These are phyloP conservation scores for Trifolium pratense DNA, from an alignment of 306 rosid species.

Conservation along the genomic window DNA sequence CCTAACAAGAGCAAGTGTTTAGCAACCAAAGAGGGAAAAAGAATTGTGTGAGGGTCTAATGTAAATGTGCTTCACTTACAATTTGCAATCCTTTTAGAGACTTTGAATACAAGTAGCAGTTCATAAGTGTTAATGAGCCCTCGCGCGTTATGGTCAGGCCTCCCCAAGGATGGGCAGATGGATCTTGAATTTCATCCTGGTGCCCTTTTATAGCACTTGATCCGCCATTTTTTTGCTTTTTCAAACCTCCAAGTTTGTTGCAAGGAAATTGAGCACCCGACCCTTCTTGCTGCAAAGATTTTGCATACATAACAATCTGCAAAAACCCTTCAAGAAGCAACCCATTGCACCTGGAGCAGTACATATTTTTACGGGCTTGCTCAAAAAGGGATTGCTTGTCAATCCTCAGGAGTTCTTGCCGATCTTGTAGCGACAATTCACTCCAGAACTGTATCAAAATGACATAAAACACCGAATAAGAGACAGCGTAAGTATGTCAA, in stretches of 20 bases:
- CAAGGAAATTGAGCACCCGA: slow-evolving; percentile 52
- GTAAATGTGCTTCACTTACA: slow-evolving; percentile 56
- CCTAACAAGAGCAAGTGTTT: slow-evolving; percentile 60
- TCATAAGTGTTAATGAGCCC: slow-evolving; percentile 82
- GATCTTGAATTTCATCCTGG: slow-evolving; percentile 87
- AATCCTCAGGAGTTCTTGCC: slow-evolving; percentile 86
- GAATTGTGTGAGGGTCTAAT: slow-evolving; percentile 15
- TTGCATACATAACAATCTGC: slow-evolving; percentile 96
- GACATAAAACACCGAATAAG: slow-evolving; percentile 44
- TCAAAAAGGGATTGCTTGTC: slow-evolving; percentile 98
- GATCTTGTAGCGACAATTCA: slow-evolving; percentile 69
- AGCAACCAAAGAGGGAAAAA: slow-evolving; percentile 37
- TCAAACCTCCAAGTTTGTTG: slow-evolving; percentile 56
- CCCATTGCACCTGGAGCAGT: slow-evolving; percentile 99
- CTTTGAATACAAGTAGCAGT: slow-evolving; percentile 82
- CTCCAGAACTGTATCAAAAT: slow-evolving; percentile 80
- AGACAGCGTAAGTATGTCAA: slow-evolving; percentile 33
- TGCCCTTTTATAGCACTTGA: slow-evolving; percentile 55
- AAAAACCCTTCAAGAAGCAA: slow-evolving; percentile 93
- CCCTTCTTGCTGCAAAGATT: slow-evolving; percentile 87
- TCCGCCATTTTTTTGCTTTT: slow-evolving; percentile 60
- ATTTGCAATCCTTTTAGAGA: slow-evolving; percentile 83
- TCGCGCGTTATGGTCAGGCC: slow-evolving; percentile 92
- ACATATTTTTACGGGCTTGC: slow-evolving; percentile 98
- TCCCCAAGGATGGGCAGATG: slow-evolving; percentile 98